Base-by-base conservation (phyloP, 2,329 filamentous ascomycete species). In the Penicillium freii region DNA sequence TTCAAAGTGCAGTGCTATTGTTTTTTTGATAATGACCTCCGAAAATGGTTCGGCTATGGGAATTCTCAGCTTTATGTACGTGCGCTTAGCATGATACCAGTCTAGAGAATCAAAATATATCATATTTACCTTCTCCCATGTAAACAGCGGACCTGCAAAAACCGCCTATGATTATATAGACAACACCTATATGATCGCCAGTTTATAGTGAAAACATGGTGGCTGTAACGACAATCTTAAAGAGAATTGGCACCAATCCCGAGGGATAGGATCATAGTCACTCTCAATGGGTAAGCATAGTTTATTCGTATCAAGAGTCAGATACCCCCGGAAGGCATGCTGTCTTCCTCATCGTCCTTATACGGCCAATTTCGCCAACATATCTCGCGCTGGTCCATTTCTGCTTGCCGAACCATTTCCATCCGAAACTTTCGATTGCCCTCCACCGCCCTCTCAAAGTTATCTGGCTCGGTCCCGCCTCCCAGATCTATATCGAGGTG, bases 281-380 rank as follows among this genome's bases (percentile, higher is more conserved):
- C 23, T 23, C 23, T 23, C 23, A 23, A 7, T 7, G 6, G 8
- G 25, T 23, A 27, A 44, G 19, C 29, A 40, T 43, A 54, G 4
- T 48, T 13, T 49, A 50, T 43, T 49, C 29, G 27, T 29, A 50
- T n/a, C 38, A 49, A 55, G 31, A 54, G 38, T 19, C 51, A 58
- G 40, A 52, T 52, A 36, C 45, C 40, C 17, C 17, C 19, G 11
- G 58, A 52, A 58, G 61, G 60, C 57, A 61, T 50, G 43, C 56
- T 65, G 23, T 56, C 19, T 46, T 66, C 64, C 5, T 59, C 59
- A 21, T 63, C 59, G 60, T 70, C 64, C 55, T 66, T 68, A 53
- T 65, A 70, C 13, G 68, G 64, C 68, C 62, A 71, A 42, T 67
- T 69, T 5, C 56, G 59, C 68, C 69, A 69, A 59, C 55, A 66